Base-by-base conservation (phyloP, 768 basidiomycete genomes). In the Strobilomyces confusus region DNA sequence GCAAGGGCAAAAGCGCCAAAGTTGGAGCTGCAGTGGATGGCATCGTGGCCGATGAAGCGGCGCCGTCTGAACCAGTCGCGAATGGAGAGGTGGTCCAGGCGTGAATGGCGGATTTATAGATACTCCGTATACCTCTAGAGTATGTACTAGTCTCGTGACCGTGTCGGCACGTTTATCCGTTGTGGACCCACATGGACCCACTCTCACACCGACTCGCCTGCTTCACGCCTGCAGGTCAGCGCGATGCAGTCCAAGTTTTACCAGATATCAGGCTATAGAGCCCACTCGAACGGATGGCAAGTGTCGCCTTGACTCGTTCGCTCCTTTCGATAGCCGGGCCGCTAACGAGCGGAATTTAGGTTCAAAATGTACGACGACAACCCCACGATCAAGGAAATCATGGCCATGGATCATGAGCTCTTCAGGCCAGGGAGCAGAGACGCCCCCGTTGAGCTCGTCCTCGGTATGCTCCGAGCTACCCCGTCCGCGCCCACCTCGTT, bases 1-100 rank as follows among this genome's bases (percentile, higher is more conserved):
- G 87, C 1, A 91, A 84, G 59, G 89, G 86, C 38, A 88, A 78
- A 69, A 83, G 82, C 44, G 50, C 51, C 8, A 60, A 61, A 23
- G 43, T 14, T 3, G 49, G 15, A n/a, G 9, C 52, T 33, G 26
- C 44, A 15, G 60, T 47, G 15, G 60, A 57, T 37, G 58, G 50
- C n/a, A 15, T 34, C 32, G 52, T 34, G 5, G 48, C 33, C 15
- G 37, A 49, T 29, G 54, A 45, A 23, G 23, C 30, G 26, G 25
- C 33, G 25, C 26, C 30, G 37, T 23, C 51, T 13, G 54, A 41
- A 38, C 29, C 25, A 26, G 30, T 34, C 26, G 34, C 22, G 5
- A n/a, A 62, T 34, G 63, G 51, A 26, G 51, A 50, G 13, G 52
- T 14, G 38, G 59, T 20, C 20, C 38, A 47, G 3, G 49, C 32